Base-by-base conservation (phyloP, 164 flowering plant species). In the Macadamia tetraphylla region DNA sequence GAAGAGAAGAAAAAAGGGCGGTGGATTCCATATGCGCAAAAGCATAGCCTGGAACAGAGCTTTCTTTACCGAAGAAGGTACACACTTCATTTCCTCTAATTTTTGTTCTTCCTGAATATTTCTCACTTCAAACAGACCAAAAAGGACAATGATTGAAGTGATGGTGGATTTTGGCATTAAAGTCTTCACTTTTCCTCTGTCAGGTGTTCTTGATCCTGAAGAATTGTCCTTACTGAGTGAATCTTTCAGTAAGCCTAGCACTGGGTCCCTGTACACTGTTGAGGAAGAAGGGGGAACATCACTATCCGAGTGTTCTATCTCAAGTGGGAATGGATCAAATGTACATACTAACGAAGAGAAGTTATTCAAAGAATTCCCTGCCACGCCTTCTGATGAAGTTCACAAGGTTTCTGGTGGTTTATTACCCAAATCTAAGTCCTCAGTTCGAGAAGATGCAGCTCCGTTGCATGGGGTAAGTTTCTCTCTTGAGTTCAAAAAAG, bases 11-110 rank as follows among this genome's bases (percentile, higher is more conserved):
- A 90, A 76, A 70, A 90, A 85, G 59, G 85, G 79, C n/a, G 89
- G 83, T 58, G 91, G 90, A 9, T 90, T 68, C 76, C 90, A 89
- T 76, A 71, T 88, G 75, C 81, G 99, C 70, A 92, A 90, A 79
- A 94, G 99, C 79, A 75, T 94, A 68, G 99, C 97, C 13, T 94
- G 99, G 99, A 81, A 94, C 68, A 74, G 76, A 53, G 97, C 99
- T 61, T 94, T 94, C 69, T 85, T 85, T 65, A 89, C 99, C 12
- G 99, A 94, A 79, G 94, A 92, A 87, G 99, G 99, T 91, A 35
- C 40, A 35, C 11, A 6, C 9, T 1, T 31, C 9, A 17, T 29
- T 63, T n/a, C 32, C 35, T 40, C 14, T 13, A 31, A 66, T 46
- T 49, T 11, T 8, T 62, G 13, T 14, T 53, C 59, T 18, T 53